Evolutionary conservation across 805 yeast species (phyloP).

Genomic region (Nakazawaea holstii): DNA sequence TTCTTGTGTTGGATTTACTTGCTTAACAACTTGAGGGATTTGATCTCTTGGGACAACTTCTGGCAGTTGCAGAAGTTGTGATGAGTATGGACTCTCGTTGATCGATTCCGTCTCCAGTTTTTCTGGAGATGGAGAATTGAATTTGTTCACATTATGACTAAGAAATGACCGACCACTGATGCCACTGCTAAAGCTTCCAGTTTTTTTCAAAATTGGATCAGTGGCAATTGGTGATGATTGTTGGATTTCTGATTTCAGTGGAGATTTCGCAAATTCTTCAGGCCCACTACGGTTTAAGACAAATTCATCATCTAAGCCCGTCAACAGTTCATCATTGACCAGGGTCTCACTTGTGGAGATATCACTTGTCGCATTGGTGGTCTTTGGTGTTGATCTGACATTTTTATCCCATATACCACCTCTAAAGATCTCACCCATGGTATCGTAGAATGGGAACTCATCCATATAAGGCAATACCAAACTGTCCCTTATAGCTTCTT

Average conservation of each 20-base stretch:
- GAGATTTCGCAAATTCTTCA: no score
- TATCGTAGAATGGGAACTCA: slow-evolving; percentile 67
- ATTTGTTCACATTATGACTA: no score
- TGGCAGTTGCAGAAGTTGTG: neutral
- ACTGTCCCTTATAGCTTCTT: slow-evolving; percentile 73
- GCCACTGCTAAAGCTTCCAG: slow-evolving; percentile 2
- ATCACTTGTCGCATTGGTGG: slow-evolving; percentile 3
- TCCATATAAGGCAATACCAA: slow-evolving; percentile 87
- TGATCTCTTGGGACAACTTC: neutral
- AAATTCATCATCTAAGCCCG: neutral
- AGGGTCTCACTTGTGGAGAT: neutral
- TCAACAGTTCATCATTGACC: slow-evolving; percentile 6
- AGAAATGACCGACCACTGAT: neutral
- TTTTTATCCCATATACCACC: slow-evolving; percentile 88
- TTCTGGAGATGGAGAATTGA: neutral
- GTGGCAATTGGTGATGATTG: neutral
- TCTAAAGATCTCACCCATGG: slow-evolving; percentile 66
- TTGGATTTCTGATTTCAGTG: neutral
- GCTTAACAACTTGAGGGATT: neutral
- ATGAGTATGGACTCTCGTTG: no score
- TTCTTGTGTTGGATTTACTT: neutral
- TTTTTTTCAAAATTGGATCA: neutral
- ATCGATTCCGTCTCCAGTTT: neutral
- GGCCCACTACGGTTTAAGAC: no score
- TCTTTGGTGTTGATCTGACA: slow-evolving; percentile 6